Base-by-base conservation (phyloP, 495 filamentous ascomycete genomes). In the Trichoderma erinaceum region DNA sequence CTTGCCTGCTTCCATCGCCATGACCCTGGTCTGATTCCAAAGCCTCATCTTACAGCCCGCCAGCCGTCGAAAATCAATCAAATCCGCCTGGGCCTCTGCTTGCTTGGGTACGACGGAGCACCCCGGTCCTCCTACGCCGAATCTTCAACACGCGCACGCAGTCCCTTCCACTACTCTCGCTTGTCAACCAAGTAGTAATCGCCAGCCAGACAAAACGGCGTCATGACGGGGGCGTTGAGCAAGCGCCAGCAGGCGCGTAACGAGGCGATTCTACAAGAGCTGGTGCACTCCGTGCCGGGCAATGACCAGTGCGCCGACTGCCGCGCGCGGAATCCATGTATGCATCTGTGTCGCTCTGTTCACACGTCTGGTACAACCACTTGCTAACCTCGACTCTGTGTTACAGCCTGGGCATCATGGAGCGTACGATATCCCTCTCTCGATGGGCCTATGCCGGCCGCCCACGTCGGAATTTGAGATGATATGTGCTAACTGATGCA, bases 211-310 rank as follows among this genome's bases (percentile, higher is more conserved):
- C n/a, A 61, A 18, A 25, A 61, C 27, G 29, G 56, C 56, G 56
- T 32, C 70, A 85, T 85, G 84, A 77, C 83, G 35, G 77, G 75
- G 63, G 73, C 80, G 35, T 71, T 85, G 70, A 97, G 86, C 83
- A 99, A 98, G 86, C 93, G 95, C 75, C 90, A 97, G 80, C 93
- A 96, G 83, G 90, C 89, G 84, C 93, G 95, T 81, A 97, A 98
- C 78, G 95, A 99, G 83, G 91, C 89, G 74, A 81, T 87, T 38
- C 82, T 99, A 71, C 92, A 97, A 75, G 95, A 98, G 43, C 85
- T 99, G 69, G 89, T 97, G 76, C 90, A 90, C 68, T 86, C 78
- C 16, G 90, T 97, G 52, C 87, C 92, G 50, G 95, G 95, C 52
- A 99, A 99, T 84, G 92, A 96, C 77, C 80, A 89, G 71, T 99